Evolutionary conservation across 495 filamentous ascomycete species (phyloP).

Genomic region (Annulohypoxylon nitens): DNA sequence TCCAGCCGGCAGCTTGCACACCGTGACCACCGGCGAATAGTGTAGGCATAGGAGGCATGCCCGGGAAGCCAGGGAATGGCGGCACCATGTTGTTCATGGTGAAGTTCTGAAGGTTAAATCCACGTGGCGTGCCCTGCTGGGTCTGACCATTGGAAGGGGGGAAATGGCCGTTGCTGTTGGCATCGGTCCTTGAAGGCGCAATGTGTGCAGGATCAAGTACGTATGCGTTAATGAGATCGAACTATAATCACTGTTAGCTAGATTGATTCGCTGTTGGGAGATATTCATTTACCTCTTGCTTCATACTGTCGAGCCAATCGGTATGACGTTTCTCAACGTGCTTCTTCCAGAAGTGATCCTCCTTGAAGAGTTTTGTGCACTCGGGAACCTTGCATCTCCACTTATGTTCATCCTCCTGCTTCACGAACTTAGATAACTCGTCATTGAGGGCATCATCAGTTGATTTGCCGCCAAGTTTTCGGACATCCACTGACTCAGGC

Average conservation of each 20-base stretch:
- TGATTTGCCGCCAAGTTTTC: slow-evolving; percentile 89
- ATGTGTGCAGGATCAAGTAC: slow-evolving; percentile 94
- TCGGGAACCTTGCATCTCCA: slow-evolving; percentile 96
- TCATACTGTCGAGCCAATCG: slow-evolving; percentile 86
- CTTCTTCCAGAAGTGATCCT: slow-evolving; percentile 95
- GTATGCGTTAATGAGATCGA: slow-evolving; percentile 90
- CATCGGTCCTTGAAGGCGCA: slow-evolving; percentile 89
- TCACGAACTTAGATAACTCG: slow-evolving; percentile 87
- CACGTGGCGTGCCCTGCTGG: slow-evolving; percentile 87
- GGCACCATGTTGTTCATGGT: slow-evolving; percentile 68
- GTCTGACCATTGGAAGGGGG: slow-evolving; percentile 78
- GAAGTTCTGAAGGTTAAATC: slow-evolving; percentile 84
- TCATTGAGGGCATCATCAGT: slow-evolving; percentile 88
- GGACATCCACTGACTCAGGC: slow-evolving; percentile 85
- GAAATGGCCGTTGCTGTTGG: slow-evolving; percentile 98
- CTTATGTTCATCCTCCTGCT: slow-evolving; percentile 96
- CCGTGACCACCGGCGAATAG: slow-evolving; percentile 68
- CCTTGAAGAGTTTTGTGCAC: slow-evolving; percentile 97
- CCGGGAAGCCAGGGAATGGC: slow-evolving; percentile 61
- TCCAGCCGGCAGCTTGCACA: slow-evolving; percentile 63
- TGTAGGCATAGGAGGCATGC: slow-evolving; percentile 60
- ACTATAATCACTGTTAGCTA: slow-evolving; percentile 63
- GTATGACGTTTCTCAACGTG: slow-evolving; percentile 95
- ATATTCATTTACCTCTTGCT: slow-evolving; percentile 77
- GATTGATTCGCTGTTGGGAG: background rate